Conservation (phyloP, 768 basidiomycete species). For the Pleurotus pulmonarius region DNA sequence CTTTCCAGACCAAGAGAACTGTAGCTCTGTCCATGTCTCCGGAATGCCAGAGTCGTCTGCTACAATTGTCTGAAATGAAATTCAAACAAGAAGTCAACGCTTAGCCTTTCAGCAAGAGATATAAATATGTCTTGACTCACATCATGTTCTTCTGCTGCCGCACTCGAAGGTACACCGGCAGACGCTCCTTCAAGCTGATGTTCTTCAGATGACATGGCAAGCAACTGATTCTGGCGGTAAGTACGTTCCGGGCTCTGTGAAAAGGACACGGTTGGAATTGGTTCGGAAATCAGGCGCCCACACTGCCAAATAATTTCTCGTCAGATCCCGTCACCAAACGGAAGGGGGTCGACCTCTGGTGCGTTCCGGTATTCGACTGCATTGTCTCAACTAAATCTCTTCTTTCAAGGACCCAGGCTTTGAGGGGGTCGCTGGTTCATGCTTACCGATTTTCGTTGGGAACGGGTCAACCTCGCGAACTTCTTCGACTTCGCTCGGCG, state of each 20-base stretch:
- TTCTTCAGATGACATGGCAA: neutral
- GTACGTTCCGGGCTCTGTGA: no score
- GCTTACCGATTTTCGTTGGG: conserved; percentile 1
- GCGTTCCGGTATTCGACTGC: neutral
- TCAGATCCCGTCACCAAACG: no score
- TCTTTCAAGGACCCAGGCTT: neutral
- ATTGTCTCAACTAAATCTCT: no score
- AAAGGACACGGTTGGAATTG: no score
- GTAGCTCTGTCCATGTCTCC: conserved; percentile 58
- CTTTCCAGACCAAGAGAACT: conserved; percentile 73
- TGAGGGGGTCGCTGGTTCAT: neutral
- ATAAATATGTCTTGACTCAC: no score
- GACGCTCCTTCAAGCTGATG: neutral
- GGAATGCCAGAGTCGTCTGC: conserved; percentile 9
- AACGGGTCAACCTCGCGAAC: conserved; percentile 1
- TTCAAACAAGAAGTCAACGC: no score
- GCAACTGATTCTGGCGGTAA: neutral
- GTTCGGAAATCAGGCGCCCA: no score
- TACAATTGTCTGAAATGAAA: no score
- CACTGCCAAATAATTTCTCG: no score
- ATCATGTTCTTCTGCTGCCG: no score
- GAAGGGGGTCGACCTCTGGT: neutral
- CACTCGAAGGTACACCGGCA: no score
- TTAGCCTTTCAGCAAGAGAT: neutral
- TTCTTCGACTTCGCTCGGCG: neutral